phyloP scores from a whole-genome alignment of 2,329 filamentous ascomycete species.

The Lecanicillium sp. region DNA sequence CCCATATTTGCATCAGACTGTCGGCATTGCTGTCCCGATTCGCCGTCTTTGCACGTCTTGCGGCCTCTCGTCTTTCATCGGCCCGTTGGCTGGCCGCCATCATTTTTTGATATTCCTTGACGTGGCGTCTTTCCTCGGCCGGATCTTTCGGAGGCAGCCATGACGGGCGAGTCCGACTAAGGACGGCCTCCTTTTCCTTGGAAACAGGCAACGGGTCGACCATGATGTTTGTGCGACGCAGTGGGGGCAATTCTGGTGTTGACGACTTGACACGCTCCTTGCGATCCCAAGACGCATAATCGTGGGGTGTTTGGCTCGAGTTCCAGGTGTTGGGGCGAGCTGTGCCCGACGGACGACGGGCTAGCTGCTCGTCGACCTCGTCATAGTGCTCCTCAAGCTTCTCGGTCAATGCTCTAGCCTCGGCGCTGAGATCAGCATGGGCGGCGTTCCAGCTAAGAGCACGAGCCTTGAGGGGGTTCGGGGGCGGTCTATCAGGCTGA shows the following conservation, averaged over 20 bases:
- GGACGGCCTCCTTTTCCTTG: slow-evolving; percentile 77
- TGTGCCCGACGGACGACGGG: slow-evolving; percentile 19
- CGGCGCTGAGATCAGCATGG: slow-evolving; percentile 58
- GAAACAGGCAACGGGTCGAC: slow-evolving; percentile 78
- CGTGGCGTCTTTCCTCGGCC: slow-evolving; percentile 80
- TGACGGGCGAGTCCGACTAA: slow-evolving; percentile 71
- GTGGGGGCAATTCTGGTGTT: slow-evolving; percentile 58
- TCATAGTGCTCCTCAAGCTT: slow-evolving; percentile 73
- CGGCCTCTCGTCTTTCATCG: slow-evolving; percentile 49
- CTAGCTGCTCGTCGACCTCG: slow-evolving; percentile 38
- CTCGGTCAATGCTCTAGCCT: slow-evolving; percentile 67
- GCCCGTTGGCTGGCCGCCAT: slow-evolving; percentile 57
- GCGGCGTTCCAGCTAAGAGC: slow-evolving; percentile 70
- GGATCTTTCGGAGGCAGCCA: slow-evolving; percentile 85
- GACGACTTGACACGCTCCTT: slow-evolving; percentile 56
- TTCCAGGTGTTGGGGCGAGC: slow-evolving; percentile 33
- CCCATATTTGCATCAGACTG: slow-evolving; percentile 58
- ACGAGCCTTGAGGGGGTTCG: slow-evolving; percentile 41
- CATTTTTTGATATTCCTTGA: slow-evolving; percentile 81
- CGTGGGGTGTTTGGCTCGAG: slow-evolving; percentile 22
- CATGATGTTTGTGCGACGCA: slow-evolving; percentile 69
- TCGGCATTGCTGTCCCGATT: slow-evolving; percentile 46
- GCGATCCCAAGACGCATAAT: slow-evolving; percentile 26
- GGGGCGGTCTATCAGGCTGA: slow-evolving; percentile 22
- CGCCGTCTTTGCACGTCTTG: slow-evolving; percentile 41